These are phyloP conservation scores for Diaporthe ampelina DNA, from an alignment of 2,329 filamentous ascomycete genomes.

Conservation along the genomic window DNA sequence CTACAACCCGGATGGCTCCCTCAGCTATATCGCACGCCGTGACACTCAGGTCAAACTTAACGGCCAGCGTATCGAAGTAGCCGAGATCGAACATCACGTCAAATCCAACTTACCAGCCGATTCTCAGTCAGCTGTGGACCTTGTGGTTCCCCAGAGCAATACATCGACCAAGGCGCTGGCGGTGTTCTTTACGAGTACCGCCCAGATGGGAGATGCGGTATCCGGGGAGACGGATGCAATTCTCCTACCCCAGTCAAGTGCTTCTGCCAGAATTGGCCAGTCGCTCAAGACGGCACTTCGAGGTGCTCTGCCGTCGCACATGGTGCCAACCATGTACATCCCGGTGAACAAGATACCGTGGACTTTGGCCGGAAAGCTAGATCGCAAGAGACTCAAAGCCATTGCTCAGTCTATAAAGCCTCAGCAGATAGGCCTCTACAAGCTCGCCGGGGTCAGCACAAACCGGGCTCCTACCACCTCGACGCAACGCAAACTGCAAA, in stretches of 20 bases:
- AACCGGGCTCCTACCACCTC: not conserved
- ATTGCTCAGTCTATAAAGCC: conserved; percentile 6
- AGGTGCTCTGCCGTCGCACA: conserved; percentile 9
- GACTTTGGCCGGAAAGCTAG: conserved; percentile 18
- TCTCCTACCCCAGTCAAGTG: not conserved
- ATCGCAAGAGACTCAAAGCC: conserved; percentile 10
- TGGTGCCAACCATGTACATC: conserved; percentile 21
- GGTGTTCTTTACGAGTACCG: conserved; percentile 49
- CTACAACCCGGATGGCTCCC: conserved; percentile 51
- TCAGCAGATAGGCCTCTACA: conserved; percentile 5
- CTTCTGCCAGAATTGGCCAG: not conserved
- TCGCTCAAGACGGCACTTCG: conserved; percentile 11
- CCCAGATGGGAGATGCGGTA: conserved; percentile 40
- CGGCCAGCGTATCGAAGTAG: conserved; percentile 64
- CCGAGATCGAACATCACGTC: conserved; percentile 42
- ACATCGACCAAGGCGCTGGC: conserved; percentile 53
- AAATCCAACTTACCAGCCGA: conserved; percentile 7
- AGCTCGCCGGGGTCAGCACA: conserved; percentile 6
- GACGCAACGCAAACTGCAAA: conserved; percentile 7
- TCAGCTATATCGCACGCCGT: conserved; percentile 52
- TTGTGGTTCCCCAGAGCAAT: conserved; percentile 4
- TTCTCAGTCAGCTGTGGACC: conserved; percentile 19
- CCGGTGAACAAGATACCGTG: conserved; percentile 25
- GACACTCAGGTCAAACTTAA: conserved; percentile 68
- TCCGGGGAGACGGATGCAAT: not conserved